These are phyloP conservation scores for Malassezia psittaci DNA, from an alignment of 1,284 basidiomycete genomes.

Conservation along the genomic window DNA sequence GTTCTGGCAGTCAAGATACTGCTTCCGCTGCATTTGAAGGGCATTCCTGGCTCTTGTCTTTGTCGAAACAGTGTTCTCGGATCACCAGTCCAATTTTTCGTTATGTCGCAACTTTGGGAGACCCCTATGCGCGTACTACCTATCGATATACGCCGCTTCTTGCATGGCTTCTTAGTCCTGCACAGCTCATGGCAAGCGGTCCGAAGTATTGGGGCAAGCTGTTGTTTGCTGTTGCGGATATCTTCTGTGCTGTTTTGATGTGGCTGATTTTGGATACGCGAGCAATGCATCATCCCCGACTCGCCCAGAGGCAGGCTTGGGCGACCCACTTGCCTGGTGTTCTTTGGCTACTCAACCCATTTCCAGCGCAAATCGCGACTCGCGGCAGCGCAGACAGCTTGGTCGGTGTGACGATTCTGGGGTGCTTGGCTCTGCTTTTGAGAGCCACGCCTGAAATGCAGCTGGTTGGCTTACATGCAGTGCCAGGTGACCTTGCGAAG, in stretches of 20 bases:
- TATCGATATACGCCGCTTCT: constrained; percentile 94
- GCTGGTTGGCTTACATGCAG: constrained; percentile 15
- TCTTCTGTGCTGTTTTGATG: constrained; percentile 69
- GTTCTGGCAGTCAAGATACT: not conserved
- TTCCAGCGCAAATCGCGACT: constrained; percentile 91
- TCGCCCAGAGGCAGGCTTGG: not conserved
- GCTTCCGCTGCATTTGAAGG: constrained; percentile 2
- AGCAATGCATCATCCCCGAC: not conserved
- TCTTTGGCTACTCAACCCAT: constrained; percentile 77
- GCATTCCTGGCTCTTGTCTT: not conserved
- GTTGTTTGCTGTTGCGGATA: constrained; percentile 73
- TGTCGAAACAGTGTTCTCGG: constrained; percentile 12
- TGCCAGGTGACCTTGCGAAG: not conserved
- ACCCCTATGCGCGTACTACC: constrained; percentile 84
- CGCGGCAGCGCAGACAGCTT: constrained; percentile 87
- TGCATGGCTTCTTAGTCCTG: constrained; percentile 70
- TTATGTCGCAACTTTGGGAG: constrained; percentile 48
- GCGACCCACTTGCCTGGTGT: constrained; percentile 49
- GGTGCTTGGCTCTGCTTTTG: constrained; percentile 53
- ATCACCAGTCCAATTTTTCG: constrained; percentile 27
- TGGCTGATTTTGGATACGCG: constrained; percentile 55
- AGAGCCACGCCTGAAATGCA: constrained; percentile 27
- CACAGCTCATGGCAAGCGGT: constrained; percentile 52
- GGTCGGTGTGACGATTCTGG: constrained; percentile 68
- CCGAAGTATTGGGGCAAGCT: constrained; percentile 64